Base-by-base conservation (phyloP, 148 eudicot genomes). In the Salicornia ramosissima region DNA sequence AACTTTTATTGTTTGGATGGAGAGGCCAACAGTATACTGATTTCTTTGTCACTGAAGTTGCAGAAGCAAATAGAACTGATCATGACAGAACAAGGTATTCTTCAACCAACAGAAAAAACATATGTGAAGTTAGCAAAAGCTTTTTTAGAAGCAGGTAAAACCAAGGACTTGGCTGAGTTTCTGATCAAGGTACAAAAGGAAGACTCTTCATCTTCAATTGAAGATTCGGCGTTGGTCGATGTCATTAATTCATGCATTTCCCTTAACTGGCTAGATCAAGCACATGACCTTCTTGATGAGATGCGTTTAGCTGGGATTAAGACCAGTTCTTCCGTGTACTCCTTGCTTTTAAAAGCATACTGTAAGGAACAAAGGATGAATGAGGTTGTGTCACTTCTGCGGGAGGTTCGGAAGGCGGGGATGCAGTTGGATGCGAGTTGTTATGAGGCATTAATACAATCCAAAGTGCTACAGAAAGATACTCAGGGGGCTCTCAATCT, bases 231-330 rank as follows among this genome's bases (percentile, higher is more conserved):
- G 36, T 77, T 93, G 74, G 80, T 84, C 68, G 81, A 86, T 78
- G 89, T 87, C 50, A 86, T 90, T 64, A 80, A 86, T 67, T 77
- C 88, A 13, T 93, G 98, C 81, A 88, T 90, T 75, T 80, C 88
- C 10, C 89, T 90, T 65, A 92, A 90, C 77, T 84, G 90, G 92
- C 79, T 93, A 69, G 98, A 90, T 79, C 86, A 80, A 40, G 98
- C 98, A 40, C 97, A 93, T 73, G 97, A 93, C 50, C 83, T 93
- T 74, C 88, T 93, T 13, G 98, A 93, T 74, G 98, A 93, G 80
- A 79, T 90, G 90, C 90, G 84, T 39, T 84, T 90, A 80, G 77
- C 85, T 56, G 98, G 98, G 65, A 82, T 93, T 61, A 86, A 76
- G 76, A 74, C 83, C 29, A 81, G 83, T 64, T 84, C 96, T 21